Base-by-base conservation (phyloP, 139 green algal species). In the Coelastrella sp. region DNA sequence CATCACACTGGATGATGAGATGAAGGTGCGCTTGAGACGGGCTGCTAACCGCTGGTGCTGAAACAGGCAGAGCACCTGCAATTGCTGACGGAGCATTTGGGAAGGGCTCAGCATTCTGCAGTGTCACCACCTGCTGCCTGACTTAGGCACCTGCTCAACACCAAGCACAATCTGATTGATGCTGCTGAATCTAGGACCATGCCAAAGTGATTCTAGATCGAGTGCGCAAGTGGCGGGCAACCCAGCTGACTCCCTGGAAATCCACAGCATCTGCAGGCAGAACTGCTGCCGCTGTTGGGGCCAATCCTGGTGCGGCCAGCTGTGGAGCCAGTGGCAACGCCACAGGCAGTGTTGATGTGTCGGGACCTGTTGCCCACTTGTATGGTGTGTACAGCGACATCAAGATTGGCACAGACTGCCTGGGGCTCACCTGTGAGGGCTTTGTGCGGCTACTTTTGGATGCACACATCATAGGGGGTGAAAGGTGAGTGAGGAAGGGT, bases 331-430 rank as follows among this genome's bases (percentile, higher is more conserved):
- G 58, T 25, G 35, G 0, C 75, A 82, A 8, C 78, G 35, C 35
- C 35, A 49, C 35, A 49, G 72, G 60, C 81, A 87, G 14, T 81
- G 10, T 58, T 57, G 74, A 20, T 81, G 24, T 81, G 74, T 14
- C 25, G 6, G 84, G 70, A 25, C 56, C 76, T 56, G 76, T 86
- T 79, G 60, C 76, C 7, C 84, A 86, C 25, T 58, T 82, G 57
- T 90, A 90, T 25, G 63, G 73, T 7, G 12, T 84, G 73, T 90
- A 90, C 73, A 84, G 85, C 82, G 59, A 35, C 15, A 78, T 87
- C 61, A 6, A 61, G 10, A 61, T 87, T 76, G 82, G 82, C 25
- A 65, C 60, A 19, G 58, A 17, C 6, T 6, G 8, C 10, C 27
- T 87, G 25, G 82, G 61, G 25, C 82, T 90, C 58, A 61, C 75